Evolutionary conservation across 805 yeast species (phyloP).

Genomic region (Candida montana): DNA sequence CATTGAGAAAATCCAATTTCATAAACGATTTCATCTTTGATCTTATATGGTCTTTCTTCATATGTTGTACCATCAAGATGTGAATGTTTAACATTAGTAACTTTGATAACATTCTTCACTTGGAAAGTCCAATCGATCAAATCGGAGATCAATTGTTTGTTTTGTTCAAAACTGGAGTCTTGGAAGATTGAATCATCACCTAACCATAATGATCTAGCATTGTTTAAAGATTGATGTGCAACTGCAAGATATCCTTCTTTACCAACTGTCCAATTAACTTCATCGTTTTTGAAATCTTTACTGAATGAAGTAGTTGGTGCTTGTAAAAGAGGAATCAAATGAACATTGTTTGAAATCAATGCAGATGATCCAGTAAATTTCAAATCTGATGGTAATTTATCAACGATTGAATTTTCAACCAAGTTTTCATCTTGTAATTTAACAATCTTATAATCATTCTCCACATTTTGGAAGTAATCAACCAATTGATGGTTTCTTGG

Average conservation of each 20-base stretch:
- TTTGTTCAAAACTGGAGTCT: slow-evolving; percentile 30
- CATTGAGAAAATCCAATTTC: slow-evolving; percentile 43
- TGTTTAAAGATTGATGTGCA: slow-evolving; percentile 73
- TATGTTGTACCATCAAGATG: slow-evolving; percentile 41
- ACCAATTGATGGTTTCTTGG: slow-evolving; percentile 62
- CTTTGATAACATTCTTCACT: slow-evolving; percentile 56
- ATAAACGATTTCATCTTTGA: slow-evolving; percentile 65
- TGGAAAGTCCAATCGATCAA: slow-evolving; percentile 71
- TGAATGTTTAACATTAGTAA: slow-evolving; percentile 48
- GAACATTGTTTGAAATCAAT: slow-evolving; percentile 60
- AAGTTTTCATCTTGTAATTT: slow-evolving; percentile 9
- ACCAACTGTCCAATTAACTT: slow-evolving; percentile 71
- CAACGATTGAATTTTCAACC: slow-evolving; percentile 1
- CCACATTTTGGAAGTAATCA: slow-evolving; percentile 54
- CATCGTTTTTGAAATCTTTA: slow-evolving; percentile 39
- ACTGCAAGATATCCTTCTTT: slow-evolving; percentile 71
- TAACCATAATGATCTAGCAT: slow-evolving; percentile 75
- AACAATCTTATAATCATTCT: slow-evolving; percentile 10
- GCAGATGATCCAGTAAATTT: slow-evolving; percentile 59
- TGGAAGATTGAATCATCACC: slow-evolving; percentile 60
- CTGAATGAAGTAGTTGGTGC: slow-evolving; percentile 66
- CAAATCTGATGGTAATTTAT: slow-evolving; percentile 16
- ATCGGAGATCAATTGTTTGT: slow-evolving; percentile 32
- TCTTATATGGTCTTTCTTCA: slow-evolving; percentile 51
- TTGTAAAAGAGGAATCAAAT: slow-evolving; percentile 61